Base-by-base conservation (phyloP, 1,284 basidiomycete species). In the Rugosomyces carneus region DNA sequence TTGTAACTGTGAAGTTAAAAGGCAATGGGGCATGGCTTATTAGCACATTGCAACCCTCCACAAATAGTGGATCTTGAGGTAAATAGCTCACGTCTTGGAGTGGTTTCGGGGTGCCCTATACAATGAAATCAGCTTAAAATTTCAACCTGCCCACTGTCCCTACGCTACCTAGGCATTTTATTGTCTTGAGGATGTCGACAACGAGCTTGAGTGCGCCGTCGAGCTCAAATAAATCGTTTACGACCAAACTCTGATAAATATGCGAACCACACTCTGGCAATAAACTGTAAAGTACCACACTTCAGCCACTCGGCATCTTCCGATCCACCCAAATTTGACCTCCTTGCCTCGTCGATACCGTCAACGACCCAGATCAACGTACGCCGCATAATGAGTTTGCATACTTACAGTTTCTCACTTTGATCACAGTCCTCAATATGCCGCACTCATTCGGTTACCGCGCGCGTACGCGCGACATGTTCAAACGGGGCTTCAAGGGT, bases 391-490 rank as follows among this genome's bases (percentile, higher is more conserved):
- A 54, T 53, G 56, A 51, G 57, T 37, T 45, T 53, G 47, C 53
- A 50, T 52, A 47, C 53, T 44, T 26, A 23, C 32, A 16, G 41
- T 45, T 54, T 39, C 49, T 59, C 56, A 54, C 55, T 52, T 41
- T 49, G 45, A 37, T 49, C 50, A 41, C 61, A 83, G 74, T 55
- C 71, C 63, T 77, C 82, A 86, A 83, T 68, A 98, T 97, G 94
- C 93, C 95, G 78, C 92, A 98, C 91, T 97, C 94, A 53, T 97
- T 88, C 80, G 95, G 95, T 93, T 92, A 95, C 81, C 86, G 94
- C 69, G 94, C 94, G 85, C 93, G 95, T 62, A 98, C 95, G 81
- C 93, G 95, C 83, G 78, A 97, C 78, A 96, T 99, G 91, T 99
- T 99, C 89, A 93, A 89, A 83, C 80, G 89, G 74, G 85, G 84